Conservation (phyloP, 352 stramenopile genomes). For the Pythium chondricola region DNA sequence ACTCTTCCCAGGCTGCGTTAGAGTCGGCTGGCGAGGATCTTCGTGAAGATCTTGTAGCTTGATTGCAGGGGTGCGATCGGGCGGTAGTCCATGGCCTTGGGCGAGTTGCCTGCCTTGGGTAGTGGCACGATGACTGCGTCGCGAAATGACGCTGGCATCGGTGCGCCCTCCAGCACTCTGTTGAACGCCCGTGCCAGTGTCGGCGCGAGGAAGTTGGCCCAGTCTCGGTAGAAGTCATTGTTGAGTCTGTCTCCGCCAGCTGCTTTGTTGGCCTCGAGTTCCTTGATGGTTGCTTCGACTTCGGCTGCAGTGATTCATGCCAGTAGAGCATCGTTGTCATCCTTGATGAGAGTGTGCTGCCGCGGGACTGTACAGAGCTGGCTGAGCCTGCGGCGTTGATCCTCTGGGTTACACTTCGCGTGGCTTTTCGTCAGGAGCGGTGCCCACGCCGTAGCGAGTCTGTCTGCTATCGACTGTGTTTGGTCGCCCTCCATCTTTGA, state of each 20-base stretch:
- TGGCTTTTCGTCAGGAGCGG: no score
- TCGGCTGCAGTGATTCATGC: no score
- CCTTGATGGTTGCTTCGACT: no score
- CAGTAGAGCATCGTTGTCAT: no score
- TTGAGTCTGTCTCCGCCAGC: conserved; percentile 1
- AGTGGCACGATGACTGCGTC: conserved; percentile 16
- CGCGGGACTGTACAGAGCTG: no score
- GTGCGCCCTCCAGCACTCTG: neutral
- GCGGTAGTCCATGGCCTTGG: conserved; percentile 15
- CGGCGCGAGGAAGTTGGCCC: neutral
- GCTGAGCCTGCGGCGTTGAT: no score
- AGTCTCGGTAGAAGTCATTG: conserved; percentile 13
- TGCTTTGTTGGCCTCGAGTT: conserved; percentile 5
- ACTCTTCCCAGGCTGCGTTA: neutral
- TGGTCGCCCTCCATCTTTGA: no score
- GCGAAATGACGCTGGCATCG: neutral
- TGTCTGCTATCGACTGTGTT: no score
- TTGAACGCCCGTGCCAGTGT: neutral
- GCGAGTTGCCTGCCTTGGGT: conserved; percentile 16
- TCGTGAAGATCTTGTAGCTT: conserved; percentile 24
- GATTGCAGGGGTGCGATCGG: conserved; percentile 19
- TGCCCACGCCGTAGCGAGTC: no score
- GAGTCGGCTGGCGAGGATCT: conserved; percentile 2
- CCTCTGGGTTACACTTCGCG: no score
- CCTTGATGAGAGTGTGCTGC: no score